Base-by-base conservation (phyloP, 2,329 filamentous ascomycete species). In the Aureobasidium sp. region DNA sequence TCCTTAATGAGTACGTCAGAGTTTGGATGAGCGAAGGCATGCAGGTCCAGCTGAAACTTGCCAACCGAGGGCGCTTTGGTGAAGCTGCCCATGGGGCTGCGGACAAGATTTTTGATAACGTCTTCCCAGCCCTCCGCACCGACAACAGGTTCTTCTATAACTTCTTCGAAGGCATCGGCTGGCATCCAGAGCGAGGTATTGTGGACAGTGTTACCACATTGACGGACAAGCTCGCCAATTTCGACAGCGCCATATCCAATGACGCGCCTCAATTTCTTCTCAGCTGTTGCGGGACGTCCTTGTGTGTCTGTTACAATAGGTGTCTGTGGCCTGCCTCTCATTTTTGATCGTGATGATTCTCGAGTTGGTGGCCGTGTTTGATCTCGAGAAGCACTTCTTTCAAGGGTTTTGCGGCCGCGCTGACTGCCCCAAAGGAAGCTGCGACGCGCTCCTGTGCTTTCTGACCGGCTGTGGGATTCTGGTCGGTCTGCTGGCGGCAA, bases 1-100 rank as follows among this genome's bases (percentile, higher is more conserved):
- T 88, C 86, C 70, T 89, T 90, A 70, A 97, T 88, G 44, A 99
- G 82, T 0, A 78, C 79, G 66, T 96, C 91, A 0, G 91, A 86
- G 69, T 97, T 91, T 1, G 84, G 80, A 68, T 88, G 83, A 39
- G 85, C 82, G 72, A 97, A 97, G 1, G 89, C 82, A 67, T 87
- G 88, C 15, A 97, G 77, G 64, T 90, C 88, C 1, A 97, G 78
- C 67, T 93, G 89, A 6, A 97, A 77, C 61, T 32, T 64, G 24
- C 61, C 57, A 17, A 65, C 44, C 15, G 64, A 50, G n/a, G 59
- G 46, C 2, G 71, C 66, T n/a, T 67, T 69, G 4, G 67, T 57
- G 71, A 90, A 95, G 41, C 85, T 83, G 7, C 88, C 87, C n/a
- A 82, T 87, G 37, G 84, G 80, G 71, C 86, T 93, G 17, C 87